Evolutionary conservation across 2,329 filamentous ascomycete species (phyloP).

Genomic region (Aureobasidium sp.): DNA sequence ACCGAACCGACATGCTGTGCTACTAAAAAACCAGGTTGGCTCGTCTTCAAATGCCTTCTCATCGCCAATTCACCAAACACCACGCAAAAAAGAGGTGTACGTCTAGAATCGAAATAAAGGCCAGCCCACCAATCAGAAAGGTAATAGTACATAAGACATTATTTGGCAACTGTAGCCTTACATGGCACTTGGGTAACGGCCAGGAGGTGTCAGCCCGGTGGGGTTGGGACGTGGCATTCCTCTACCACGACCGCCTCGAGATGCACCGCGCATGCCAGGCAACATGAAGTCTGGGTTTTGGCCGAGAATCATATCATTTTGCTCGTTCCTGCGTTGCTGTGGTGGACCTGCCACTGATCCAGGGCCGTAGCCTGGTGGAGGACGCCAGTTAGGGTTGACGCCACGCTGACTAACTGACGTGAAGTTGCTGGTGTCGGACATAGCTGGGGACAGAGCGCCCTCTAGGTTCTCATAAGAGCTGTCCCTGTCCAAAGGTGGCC

Average conservation of each 20-base stretch:
- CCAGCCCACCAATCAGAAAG: background rate
- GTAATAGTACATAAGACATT: conserved; percentile 10
- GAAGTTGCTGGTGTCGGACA: conserved; percentile 73
- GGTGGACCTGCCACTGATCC: conserved; percentile 20
- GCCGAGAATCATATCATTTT: conserved; percentile 65
- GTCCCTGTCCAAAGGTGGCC: conserved; percentile 29
- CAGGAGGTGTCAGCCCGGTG: conserved; percentile 23
- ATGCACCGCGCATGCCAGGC: conserved; percentile 37
- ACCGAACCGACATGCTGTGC: background rate
- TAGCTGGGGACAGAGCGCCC: conserved; percentile 59
- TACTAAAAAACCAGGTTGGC: background rate
- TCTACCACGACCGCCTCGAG: conserved; percentile 22
- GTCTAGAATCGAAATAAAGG: conserved; percentile 11
- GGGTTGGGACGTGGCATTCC: conserved; percentile 13
- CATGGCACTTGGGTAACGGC: conserved; percentile 25
- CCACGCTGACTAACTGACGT: conserved; percentile 84
- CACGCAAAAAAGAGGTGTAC: background rate
- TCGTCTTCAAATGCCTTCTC: background rate
- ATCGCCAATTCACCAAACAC: background rate
- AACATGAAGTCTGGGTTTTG: conserved; percentile 82
- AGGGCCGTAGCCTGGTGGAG: conserved; percentile 33
- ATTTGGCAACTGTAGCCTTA: background rate
- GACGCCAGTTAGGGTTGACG: conserved; percentile 79
- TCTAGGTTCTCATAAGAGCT: conserved; percentile 57
- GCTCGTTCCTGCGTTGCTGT: conserved; percentile 36